Conservation (phyloP, 352 stramenopile species). For the Phytopythium chamaehyphon region DNA sequence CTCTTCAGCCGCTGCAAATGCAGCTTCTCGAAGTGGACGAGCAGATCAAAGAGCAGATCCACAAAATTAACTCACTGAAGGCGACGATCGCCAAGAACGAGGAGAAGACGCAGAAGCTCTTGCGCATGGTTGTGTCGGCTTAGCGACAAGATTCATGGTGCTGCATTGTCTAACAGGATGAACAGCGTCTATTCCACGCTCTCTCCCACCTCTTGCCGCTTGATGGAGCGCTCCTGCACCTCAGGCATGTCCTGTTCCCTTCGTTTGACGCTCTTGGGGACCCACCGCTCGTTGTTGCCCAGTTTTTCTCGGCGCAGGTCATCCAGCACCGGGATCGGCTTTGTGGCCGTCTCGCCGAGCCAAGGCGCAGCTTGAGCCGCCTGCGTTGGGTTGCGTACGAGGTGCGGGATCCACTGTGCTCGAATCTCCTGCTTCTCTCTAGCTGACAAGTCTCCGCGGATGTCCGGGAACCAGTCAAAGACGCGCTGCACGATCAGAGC, state of each 20-base stretch:
- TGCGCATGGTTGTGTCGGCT: constrained; percentile 85
- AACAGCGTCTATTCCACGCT: too few species aligned
- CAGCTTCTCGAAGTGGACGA: constrained; percentile 88
- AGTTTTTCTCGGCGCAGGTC: constrained; percentile 63
- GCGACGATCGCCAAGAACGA: constrained; percentile 92
- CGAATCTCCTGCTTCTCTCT: constrained; percentile 48
- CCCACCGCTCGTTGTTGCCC: constrained; percentile 39
- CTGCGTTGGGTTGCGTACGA: constrained; percentile 68
- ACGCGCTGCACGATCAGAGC: constrained; percentile 90
- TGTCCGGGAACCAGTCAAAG: constrained; percentile 65
- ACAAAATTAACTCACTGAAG: constrained; percentile 92
- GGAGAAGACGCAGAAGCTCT: constrained; percentile 86
- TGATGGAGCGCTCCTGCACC: constrained; percentile 48
- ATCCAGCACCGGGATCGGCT: constrained; percentile 38
- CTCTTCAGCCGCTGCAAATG: constrained; percentile 73
- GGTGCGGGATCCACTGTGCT: constrained; percentile 51
- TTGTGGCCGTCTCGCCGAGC: constrained; percentile 17
- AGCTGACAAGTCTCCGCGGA: constrained; percentile 50
- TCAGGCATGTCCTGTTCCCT: constrained; percentile 58
- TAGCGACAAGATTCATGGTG: constrained; percentile 9
- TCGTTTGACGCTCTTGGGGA: constrained; percentile 60
- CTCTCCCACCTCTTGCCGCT: constrained; percentile 18
- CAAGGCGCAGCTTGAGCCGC: constrained; percentile 46
- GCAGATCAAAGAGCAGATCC: constrained; percentile 88
- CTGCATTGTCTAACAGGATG: too few species aligned